Evolutionary conservation across 169 alveolate species (phyloP).

Genomic region (Blepharisma undulans): DNA sequence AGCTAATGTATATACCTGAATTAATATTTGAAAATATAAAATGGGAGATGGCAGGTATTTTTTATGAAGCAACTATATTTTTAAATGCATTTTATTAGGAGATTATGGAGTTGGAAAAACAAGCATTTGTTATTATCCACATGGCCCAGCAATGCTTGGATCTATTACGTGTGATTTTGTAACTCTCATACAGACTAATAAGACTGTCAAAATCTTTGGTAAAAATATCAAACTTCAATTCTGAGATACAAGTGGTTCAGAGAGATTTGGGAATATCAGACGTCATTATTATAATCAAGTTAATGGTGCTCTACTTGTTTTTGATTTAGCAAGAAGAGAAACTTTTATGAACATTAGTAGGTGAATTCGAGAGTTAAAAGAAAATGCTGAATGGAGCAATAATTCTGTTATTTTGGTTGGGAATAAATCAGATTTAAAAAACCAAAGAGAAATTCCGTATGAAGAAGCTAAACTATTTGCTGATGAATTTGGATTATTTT

Average conservation of each 20-base stretch:
- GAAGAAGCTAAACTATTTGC: constrained; percentile 89
- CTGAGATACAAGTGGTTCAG: constrained; percentile 84
- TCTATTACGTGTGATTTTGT: constrained; percentile 79
- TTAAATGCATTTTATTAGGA: constrained; percentile 82
- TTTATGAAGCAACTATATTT: too few relatives aligned
- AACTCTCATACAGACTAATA: constrained; percentile 81
- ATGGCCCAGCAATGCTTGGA: constrained; percentile 67
- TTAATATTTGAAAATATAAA: too few relatives aligned
- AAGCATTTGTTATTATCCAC: constrained; percentile 67
- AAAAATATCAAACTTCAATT: constrained; percentile 69
- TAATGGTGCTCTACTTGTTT: constrained; percentile 82
- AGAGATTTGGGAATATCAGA: constrained; percentile 68
- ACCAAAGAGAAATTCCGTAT: constrained; percentile 36
- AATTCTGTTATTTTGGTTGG: constrained; percentile 60
- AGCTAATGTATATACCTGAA: too few relatives aligned
- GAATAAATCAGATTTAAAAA: constrained; percentile 67
- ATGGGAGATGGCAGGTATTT: too few relatives aligned
- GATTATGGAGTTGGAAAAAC: constrained; percentile 86
- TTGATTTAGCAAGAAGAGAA: constrained; percentile 78
- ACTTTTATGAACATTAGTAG: constrained; percentile 65
- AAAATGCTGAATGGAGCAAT: constrained; percentile 77
- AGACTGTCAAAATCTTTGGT: constrained; percentile 61
- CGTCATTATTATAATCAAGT: constrained; percentile 73
- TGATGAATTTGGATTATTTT: constrained; percentile 89
- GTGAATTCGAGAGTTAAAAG: constrained; percentile 93